Conservation (phyloP, 1,284 basidiomycete species). For the Leccinum subfulvum region DNA sequence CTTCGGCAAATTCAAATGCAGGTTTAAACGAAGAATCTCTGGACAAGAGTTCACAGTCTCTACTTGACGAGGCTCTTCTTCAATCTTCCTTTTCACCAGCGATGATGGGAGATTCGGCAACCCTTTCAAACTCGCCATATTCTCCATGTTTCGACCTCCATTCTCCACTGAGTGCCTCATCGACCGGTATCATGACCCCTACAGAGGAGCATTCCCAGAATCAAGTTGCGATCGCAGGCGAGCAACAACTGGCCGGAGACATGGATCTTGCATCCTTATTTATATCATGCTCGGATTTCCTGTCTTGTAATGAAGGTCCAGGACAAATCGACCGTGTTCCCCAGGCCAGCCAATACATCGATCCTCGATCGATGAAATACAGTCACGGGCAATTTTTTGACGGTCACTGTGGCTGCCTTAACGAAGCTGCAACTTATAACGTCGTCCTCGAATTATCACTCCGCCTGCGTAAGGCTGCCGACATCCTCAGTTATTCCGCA, state of each 20-base stretch:
- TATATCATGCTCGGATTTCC: conserved; percentile 36
- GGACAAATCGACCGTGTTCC: conserved; percentile 15
- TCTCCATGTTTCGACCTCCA: conserved; percentile 22
- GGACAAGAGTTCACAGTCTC: conserved; percentile 3
- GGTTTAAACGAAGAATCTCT: conserved; percentile 7
- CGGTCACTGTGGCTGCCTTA: conserved; percentile 58
- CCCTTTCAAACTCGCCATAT: conserved; percentile 11
- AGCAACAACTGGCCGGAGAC: conserved; percentile 24
- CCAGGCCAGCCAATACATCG: conserved; percentile 6
- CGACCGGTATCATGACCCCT: conserved; percentile 42
- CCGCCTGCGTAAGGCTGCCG: conserved; percentile 55
- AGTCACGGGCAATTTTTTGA: conserved; percentile 14
- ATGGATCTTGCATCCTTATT: conserved; percentile 45
- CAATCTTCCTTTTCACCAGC: conserved; percentile 16
- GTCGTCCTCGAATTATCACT: conserved; percentile 62
- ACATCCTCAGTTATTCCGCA: conserved; percentile 50
- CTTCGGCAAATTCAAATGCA: conserved; percentile 3
- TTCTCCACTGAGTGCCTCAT: conserved; percentile 41
- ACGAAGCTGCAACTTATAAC: conserved; percentile 51
- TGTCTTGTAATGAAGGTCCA: conserved; percentile 18
- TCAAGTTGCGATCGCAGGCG: conserved; percentile 31
- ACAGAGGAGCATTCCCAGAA: conserved; percentile 38
- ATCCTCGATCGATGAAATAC: conserved; percentile 18
- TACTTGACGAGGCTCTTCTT: conserved; percentile 11
- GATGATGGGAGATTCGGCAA: conserved; percentile 7